Evolutionary conservation across 2,329 filamentous ascomycete species (phyloP), one percentile per base, ranked within the genome.

Genomic region (Blastomyces percursus): DNA sequence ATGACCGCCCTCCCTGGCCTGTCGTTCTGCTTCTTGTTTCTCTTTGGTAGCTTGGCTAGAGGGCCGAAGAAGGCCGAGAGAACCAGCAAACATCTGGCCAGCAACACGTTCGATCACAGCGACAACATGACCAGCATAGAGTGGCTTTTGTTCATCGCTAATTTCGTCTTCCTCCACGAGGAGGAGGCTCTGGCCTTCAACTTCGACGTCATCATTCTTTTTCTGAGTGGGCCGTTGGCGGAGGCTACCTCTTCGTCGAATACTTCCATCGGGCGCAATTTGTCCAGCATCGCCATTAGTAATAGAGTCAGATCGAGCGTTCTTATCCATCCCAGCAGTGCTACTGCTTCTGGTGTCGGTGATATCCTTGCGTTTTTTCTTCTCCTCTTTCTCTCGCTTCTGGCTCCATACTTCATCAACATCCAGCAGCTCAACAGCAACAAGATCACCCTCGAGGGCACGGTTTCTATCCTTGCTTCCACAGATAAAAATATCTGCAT

Each of bases 311-410:
- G 76, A 78, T 59, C 78, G 76, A 75, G 77, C 83, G 73, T 72
- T 79, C 78, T 79, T 85, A 74, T 86, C 83, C 70, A 84, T 86
- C 65, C 86, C 86, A 66, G 88, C 88, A 70, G 86, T 90, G 67
- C 84, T 88, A 66, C 88, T 88, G 67, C 85, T 85, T 67, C 93
- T 87, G 64, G 90, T 92, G 73, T 97, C 94, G 42, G 91, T 95
- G 64, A 96, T 96, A 72, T 99, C 94, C 82, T 99, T 99, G 75
- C 94, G 90, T 81, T 97, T 99, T 85, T 99, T 99, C 84, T 99
- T 99, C 76, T 99, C 94, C 78, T 99, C 94, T 76, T 99, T 99
- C 76, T 99, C 94, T 62, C 91, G 90, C 82, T 99, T 99, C 80
- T 99, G 94, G 30, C 88, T 86, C 94, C 94, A 99, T 2, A 99